Conservation (phyloP, 2,329 filamentous ascomycete species). For the Trichophyton rubrum region DNA sequence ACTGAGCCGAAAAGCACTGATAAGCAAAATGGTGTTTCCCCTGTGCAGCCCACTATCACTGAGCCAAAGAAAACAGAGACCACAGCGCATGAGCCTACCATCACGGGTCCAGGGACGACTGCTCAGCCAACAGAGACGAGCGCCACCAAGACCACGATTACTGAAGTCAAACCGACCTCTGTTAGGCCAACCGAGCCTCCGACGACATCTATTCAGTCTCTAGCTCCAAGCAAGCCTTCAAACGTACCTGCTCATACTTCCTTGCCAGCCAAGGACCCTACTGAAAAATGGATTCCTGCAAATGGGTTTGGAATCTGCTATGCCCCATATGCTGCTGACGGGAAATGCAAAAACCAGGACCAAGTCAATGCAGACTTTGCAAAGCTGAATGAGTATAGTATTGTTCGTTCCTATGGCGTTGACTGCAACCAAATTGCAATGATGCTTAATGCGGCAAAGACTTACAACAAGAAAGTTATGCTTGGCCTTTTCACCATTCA, state of each 20-base stretch:
- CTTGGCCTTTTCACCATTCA: conserved; percentile 58
- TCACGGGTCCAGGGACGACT: not conserved
- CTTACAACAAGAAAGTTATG: conserved; percentile 58
- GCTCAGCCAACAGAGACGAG: not conserved
- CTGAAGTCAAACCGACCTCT: not conserved
- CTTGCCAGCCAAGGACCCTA: not conserved
- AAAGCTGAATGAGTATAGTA: conserved; percentile 44
- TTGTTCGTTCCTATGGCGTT: conserved; percentile 66
- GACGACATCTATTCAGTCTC: not conserved
- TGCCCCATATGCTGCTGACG: conserved; percentile 44
- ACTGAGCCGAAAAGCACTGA: too few relatives aligned
- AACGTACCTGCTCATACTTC: not conserved
- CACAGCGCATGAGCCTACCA: not conserved
- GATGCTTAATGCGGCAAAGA: conserved; percentile 50
- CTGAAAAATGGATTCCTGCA: not conserved
- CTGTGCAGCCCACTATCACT: not conserved
- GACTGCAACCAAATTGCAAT: conserved; percentile 62
- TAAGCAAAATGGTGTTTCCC: too few relatives aligned
- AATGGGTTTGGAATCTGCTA: conserved; percentile 42
- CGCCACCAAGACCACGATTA: not conserved
- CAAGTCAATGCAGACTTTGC: conserved; percentile 55
- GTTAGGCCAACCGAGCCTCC: not conserved
- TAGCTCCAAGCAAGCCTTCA: not conserved
- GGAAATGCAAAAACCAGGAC: conserved; percentile 52
- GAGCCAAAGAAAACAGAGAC: not conserved